A percentile compares a stretch with the other conserved stretches of the same genome.
phyloP scores from a whole-genome alignment of 768 basidiomycete species.

The Trametes punicea region DNA sequence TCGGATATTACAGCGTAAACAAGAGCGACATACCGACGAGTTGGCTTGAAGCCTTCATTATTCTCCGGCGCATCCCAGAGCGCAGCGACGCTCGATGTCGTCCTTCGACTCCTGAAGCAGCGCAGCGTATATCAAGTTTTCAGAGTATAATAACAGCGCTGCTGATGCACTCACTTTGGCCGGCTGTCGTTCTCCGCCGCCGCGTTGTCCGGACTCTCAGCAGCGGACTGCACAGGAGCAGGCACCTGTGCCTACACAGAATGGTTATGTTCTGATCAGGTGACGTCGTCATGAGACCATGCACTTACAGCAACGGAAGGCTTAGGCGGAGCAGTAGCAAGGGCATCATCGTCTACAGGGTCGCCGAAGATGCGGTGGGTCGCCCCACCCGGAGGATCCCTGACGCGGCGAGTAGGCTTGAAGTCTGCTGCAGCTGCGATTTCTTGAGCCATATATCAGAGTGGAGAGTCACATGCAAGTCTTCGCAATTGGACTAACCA shows the following conservation, averaged over 20 bases:
- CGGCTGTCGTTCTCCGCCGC: neutral
- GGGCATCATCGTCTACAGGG: constrained; percentile 50
- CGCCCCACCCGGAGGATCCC: constrained; percentile 50
- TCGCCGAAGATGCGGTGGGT: constrained; percentile 49
- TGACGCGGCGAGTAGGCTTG: constrained; percentile 56
- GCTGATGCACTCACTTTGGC: constrained; percentile 2
- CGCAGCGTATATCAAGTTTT: constrained; percentile 22
- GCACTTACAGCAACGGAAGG: neutral
- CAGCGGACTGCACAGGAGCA: neutral
- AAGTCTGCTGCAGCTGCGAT: constrained; percentile 33
- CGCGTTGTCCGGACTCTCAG: neutral
- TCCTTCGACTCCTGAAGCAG: constrained; percentile 43
- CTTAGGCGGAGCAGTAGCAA: constrained; percentile 52
- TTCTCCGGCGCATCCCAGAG: constrained; percentile 34
- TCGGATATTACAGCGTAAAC: neutral
- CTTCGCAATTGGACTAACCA: neutral
- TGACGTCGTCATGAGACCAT: neutral
- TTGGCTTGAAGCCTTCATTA: constrained; percentile 56
- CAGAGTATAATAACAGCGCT: too few relatives aligned
- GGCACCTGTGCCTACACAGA: neutral
- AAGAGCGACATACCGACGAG: constrained; percentile 51
- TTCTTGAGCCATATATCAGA: neutral
- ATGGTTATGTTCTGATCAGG: too few relatives aligned
- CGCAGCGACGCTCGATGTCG: constrained; percentile 39
- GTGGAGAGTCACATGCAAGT: neutral